phyloP scores from a whole-genome alignment of 140 eudicot species.

The Anethum foeniculum region DNA sequence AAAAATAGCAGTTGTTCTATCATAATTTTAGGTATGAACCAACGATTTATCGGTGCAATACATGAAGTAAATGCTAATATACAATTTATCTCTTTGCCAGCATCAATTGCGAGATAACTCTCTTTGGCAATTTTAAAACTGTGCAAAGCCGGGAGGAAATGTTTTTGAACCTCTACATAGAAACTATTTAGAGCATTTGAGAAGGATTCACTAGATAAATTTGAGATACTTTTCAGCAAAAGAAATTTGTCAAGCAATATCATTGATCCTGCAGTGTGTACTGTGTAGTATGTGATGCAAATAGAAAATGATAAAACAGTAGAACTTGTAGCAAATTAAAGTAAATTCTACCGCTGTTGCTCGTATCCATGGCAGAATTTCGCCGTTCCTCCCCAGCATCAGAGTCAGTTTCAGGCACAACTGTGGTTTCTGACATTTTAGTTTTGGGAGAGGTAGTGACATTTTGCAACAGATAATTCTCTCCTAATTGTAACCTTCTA shows the following conservation, averaged over 20 bases:
- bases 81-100: not conserved
- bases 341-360: constrained; percentile 30
- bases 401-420: constrained; percentile 27
- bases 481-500: constrained; percentile 36
- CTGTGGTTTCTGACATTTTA: constrained; percentile 30
- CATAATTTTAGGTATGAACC: not conserved
- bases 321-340: not conserved
- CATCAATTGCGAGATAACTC: not conserved
- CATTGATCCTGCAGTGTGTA: not conserved
- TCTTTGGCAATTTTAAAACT: not conserved
- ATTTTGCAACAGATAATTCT: constrained; percentile 28
- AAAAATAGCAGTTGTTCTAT: not conserved
- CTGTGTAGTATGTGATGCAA: not conserved
- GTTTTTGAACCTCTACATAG: not conserved
- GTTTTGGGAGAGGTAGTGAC: constrained; percentile 37
- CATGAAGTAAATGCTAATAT: not conserved
- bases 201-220: not conserved
- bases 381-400: constrained; percentile 22
- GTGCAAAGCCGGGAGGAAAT: not conserved
- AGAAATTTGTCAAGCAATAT: not conserved
- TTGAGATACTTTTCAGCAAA: not conserved
- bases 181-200: not conserved
- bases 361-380: constrained; percentile 28
- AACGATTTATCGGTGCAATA: not conserved
- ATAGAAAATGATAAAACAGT: not conserved